Evolutionary conservation across 2,329 filamentous ascomycete genomes (phyloP), one percentile per base, ranked within the genome.

Genomic region (Fusarium sp.): DNA sequence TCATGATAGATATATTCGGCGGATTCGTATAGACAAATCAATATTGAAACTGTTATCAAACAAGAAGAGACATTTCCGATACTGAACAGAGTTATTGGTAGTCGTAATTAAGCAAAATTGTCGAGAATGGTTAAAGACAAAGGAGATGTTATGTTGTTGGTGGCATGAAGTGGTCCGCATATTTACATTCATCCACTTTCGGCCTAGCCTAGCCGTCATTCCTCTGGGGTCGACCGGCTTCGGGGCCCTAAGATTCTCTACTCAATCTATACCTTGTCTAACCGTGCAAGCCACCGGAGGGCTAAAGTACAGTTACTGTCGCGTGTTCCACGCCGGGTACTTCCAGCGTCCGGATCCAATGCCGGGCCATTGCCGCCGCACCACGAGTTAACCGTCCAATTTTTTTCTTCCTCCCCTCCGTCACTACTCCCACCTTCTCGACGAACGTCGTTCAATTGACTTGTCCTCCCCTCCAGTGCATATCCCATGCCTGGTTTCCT

Each of bases 171-270:
- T 41, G 37, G 44, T 41, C 33, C 31, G 47, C 42, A 48, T 78
- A 70, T 78, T 78, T 77, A 78, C 75, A 75, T 77, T 72, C 54
- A 64, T 71, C 77, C 69, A 15, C n/a, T 72, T 68, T 63, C 24
- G 70, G 74, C 46, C 58, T 78, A 78, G 77, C 46, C 52, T 35
- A 18, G 24, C 39, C 46, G 47, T 38, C 29, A 38, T 41, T 59
- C 46, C 61, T 58, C 57, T 62, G 66, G 66, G 57, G 68, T 57
- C 47, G 35, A 52, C 59, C 47, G 57, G 63, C 57, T 50, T 63
- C 62, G 59, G 68, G 63, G 54, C 52, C 60, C 58, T 68, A 54
- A 57, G 37, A 52, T 31, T 39, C 24, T 47, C 44, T 72, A 73
- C 71, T 54, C 49, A 29, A 29, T 21, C 18, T 55, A 48, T 68